Evolutionary conservation across 2,329 filamentous ascomycete genomes (phyloP).

Genomic region (Ophiocordyceps robertsii): DNA sequence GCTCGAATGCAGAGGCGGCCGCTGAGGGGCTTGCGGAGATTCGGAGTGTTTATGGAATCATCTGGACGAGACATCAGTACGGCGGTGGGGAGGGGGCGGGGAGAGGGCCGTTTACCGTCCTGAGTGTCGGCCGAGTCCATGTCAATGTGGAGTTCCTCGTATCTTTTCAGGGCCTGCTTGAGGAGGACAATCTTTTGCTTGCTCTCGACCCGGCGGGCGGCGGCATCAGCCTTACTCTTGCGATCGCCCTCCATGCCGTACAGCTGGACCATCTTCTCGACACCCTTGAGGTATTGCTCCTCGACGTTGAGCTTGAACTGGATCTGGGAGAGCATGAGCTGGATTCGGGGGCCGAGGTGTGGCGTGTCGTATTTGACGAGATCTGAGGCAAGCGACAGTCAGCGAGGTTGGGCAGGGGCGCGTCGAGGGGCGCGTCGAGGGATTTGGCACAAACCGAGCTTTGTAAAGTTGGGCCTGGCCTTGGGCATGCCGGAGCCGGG

Average conservation of each 20-base stretch:
- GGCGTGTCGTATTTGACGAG: slow-evolving; percentile 97
- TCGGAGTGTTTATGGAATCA: slow-evolving; percentile 91
- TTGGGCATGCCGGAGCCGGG: slow-evolving; percentile 58
- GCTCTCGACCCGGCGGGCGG: slow-evolving; percentile 80
- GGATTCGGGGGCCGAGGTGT: slow-evolving; percentile 89
- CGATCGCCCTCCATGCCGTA: slow-evolving; percentile 96
- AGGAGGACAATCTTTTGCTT: slow-evolving; percentile 95
- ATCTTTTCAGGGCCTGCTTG: slow-evolving; percentile 91
- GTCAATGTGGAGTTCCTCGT: slow-evolving; percentile 93
- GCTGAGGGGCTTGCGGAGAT: slow-evolving; percentile 88
- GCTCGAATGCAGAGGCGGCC: slow-evolving; percentile 81
- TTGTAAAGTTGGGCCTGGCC: slow-evolving; percentile 80
- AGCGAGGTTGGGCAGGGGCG: background rate
- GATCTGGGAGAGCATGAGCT: slow-evolving; percentile 96
- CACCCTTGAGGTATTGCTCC: slow-evolving; percentile 96
- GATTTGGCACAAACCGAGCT: slow-evolving; percentile 56
- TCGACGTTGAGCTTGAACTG: slow-evolving; percentile 98
- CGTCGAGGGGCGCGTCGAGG: too few relatives aligned
- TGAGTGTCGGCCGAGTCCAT: slow-evolving; percentile 65
- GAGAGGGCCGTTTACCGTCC: slow-evolving; percentile 51
- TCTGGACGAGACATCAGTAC: slow-evolving; percentile 38
- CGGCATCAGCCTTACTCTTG: slow-evolving; percentile 88
- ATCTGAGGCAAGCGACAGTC: slow-evolving; percentile 38
- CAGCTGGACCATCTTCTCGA: slow-evolving; percentile 97
- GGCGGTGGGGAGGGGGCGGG: slow-evolving; percentile 1